Conservation (phyloP, 2,329 filamentous ascomycete genomes). For the Aspergillus sp. region DNA sequence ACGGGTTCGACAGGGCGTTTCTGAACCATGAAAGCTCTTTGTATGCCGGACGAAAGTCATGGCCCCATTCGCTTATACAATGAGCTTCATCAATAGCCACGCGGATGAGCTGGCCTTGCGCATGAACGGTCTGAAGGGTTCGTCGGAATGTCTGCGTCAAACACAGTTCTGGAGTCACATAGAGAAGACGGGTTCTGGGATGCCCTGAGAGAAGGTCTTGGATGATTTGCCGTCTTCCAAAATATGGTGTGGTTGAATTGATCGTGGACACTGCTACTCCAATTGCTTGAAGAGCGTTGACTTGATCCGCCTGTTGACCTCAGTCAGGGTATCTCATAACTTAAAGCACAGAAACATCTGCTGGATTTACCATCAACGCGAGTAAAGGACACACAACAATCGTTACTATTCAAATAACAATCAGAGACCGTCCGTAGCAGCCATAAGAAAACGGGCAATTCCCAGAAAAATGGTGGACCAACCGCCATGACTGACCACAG, state of each 20-base stretch:
- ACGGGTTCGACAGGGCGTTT: slow-evolving; percentile 58
- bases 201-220: slow-evolving; percentile 81
- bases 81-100: slow-evolving; percentile 92
- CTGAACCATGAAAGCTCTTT: slow-evolving; percentile 76
- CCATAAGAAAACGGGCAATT: neutral
- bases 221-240: slow-evolving; percentile 61
- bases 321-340: neutral
- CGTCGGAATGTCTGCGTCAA: slow-evolving; percentile 67
- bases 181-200: slow-evolving; percentile 72
- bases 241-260: slow-evolving; percentile 67
- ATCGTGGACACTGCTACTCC: slow-evolving; percentile 76
- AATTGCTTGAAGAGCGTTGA: slow-evolving; percentile 65
- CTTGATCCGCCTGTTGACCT: slow-evolving; percentile 69
- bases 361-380: slow-evolving; percentile 66
- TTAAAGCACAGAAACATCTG: neutral
- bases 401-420: slow-evolving; percentile 52
- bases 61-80: slow-evolving; percentile 96
- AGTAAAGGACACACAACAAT: slow-evolving; percentile 84
- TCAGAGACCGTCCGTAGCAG: slow-evolving; percentile 4
- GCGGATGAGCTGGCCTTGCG: slow-evolving; percentile 75
- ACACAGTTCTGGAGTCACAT: slow-evolving; percentile 89
- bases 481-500: slow-evolving; percentile 80
- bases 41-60: slow-evolving; percentile 92
- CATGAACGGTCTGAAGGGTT: slow-evolving; percentile 62
- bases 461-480: slow-evolving; percentile 30